Evolutionary conservation across 1,139 yeast genomes (phyloP).

Genomic region (Debaryomycetaceae sp.): DNA sequence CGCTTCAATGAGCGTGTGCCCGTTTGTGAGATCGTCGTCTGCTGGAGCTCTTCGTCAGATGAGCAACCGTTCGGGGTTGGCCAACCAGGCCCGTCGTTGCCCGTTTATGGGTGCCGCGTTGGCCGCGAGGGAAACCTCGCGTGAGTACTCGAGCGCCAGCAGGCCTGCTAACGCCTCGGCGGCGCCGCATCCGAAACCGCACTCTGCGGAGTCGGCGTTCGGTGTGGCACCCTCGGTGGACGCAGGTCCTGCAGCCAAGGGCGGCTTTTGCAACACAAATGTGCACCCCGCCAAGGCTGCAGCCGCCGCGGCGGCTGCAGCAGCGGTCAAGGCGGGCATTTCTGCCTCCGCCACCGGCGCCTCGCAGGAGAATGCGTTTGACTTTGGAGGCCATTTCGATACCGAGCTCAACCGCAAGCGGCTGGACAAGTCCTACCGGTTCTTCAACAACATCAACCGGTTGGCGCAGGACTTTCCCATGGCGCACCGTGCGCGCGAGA

Average conservation of each 20-base stretch:
- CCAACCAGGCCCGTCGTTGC: conserved; percentile 66
- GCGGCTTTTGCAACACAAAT: no score
- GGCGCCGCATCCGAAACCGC: no score
- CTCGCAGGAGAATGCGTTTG: conserved; percentile 50
- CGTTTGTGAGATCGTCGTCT: conserved; percentile 73
- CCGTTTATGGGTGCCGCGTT: conserved; percentile 88
- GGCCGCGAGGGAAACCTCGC: conserved; percentile 26
- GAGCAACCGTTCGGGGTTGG: conserved; percentile 40
- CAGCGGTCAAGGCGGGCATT: no score
- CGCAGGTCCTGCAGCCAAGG: no score
- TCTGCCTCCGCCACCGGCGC: conserved; percentile 17
- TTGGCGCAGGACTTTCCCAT: conserved; percentile 88
- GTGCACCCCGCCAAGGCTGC: no score
- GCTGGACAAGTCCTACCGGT: conserved; percentile 87
- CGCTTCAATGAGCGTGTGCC: conserved; percentile 78
- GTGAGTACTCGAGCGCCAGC: conserved; percentile 55
- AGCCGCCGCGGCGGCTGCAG: conserved; percentile 9
- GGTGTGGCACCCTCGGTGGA: no score
- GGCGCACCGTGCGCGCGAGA: conserved; percentile 76
- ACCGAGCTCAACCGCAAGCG: conserved; percentile 69
- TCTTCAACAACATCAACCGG: conserved; percentile 93
- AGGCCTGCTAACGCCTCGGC: conserved; percentile 51
- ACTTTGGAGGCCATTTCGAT: conserved; percentile 61
- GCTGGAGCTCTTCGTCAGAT: conserved; percentile 56
- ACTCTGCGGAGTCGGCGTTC: no score